Evolutionary conservation across 176 grass and related monocot genomes (phyloP), one percentile per base, ranked within the genome.

Genomic region (Themeda triandra): DNA sequence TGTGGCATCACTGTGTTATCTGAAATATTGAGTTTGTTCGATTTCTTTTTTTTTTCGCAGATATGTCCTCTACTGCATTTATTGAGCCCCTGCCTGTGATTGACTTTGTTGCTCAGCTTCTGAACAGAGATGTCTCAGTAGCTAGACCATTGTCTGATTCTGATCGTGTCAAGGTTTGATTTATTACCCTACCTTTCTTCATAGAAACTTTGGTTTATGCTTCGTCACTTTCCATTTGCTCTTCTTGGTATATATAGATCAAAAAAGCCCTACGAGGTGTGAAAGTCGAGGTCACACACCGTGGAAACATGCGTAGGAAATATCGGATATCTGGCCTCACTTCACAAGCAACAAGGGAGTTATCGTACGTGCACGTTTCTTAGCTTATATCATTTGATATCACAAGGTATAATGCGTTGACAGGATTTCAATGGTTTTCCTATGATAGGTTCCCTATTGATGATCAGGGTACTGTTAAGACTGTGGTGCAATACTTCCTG

Each of bases 31-130:
- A 62, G 31, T 25, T 67, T 60, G 11, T 45, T 53, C n/a, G 15
- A 24, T 21, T 41, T 83, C 31, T 45, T 48, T 48, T 1, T 83
- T 3, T 76, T 78, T 21, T 83, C 79, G 71, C 85, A 97, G 94
- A 97, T 87, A 97, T 94, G 94, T 97, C 94, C 70, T 97, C 94
- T 11, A 97, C 94, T 66, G 94, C 91, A 32, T 97, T 97, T 88
- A 92, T 97, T 4, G 94, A 97, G 77, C 91, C 94, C 25, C 78
- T 97, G 48, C 94, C 91, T n/a, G 94, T 97, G 24, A 92, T 94
- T 53, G 94, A 97, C 13, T 97, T 97, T 79, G 92, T 97, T 31
- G 89, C 78, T 60, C 91, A 97, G 83, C 91, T 97, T 94, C 94
- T 97, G 58, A 90, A 84, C 83, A 94, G 92, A 92, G 94, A 97